phyloP scores from a whole-genome alignment of 1,284 basidiomycete genomes.

The Trametes polyzona region DNA sequence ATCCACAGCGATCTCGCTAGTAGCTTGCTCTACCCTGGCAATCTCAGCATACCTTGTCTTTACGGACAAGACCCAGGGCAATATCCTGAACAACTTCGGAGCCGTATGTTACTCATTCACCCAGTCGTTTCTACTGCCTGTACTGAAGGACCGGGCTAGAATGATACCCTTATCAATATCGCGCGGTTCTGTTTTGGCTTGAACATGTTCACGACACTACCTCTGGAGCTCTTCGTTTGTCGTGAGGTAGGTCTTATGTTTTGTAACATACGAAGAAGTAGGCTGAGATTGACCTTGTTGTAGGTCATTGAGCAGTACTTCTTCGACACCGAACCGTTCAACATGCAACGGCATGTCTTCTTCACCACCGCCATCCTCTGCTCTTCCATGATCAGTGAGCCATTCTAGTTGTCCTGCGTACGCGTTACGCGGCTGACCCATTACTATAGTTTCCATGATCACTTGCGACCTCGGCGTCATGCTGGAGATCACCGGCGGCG shows the following conservation, averaged over 20 bases:
- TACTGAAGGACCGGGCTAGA: conserved; percentile 41
- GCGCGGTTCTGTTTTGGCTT: conserved; percentile 95
- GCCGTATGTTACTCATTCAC: conserved; percentile 45
- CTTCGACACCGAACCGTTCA: conserved; percentile 85
- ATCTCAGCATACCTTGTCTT: conserved; percentile 94
- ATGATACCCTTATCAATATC: conserved; percentile 87
- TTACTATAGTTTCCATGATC: conserved; percentile 76
- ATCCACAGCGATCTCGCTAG: conserved; percentile 81
- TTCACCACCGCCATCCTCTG: conserved; percentile 89
- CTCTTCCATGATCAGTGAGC: conserved; percentile 81
- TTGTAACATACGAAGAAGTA: too few species aligned
- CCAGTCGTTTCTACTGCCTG: background rate
- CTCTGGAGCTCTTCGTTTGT: conserved; percentile 92
- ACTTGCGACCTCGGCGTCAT: conserved; percentile 98
- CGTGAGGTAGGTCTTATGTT: conserved; percentile 65
- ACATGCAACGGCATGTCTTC: conserved; percentile 83
- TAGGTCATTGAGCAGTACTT: conserved; percentile 93
- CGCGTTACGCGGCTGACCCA: conserved; percentile 2
- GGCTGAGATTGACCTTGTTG: conserved; percentile 1
- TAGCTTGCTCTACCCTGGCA: conserved; percentile 84
- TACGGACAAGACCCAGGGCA: conserved; percentile 92
- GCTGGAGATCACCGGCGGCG: conserved; percentile 95
- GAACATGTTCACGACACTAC: conserved; percentile 98
- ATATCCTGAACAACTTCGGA: conserved; percentile 93
- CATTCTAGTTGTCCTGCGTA: conserved; percentile 2